Conservation (phyloP, 108 stramenopile genomes). For the Stephanodiscus minutulus region DNA sequence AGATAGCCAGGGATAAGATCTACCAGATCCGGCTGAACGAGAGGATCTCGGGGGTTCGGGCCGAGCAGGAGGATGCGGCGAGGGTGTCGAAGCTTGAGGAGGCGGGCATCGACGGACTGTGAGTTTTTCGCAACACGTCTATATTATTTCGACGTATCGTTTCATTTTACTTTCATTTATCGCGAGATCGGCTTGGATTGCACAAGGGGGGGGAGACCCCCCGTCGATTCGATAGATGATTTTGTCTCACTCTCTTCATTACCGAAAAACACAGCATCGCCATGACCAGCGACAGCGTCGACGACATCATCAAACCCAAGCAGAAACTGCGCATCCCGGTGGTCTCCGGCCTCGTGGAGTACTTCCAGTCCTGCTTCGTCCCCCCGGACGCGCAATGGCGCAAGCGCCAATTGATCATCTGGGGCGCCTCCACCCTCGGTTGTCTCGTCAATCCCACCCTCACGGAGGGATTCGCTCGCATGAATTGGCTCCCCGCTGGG, state of each 20-base stretch:
- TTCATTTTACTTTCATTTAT: not conserved
- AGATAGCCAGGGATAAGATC: slow-evolving; percentile 84
- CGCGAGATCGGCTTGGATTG: not conserved
- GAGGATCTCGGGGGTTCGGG: slow-evolving; percentile 61
- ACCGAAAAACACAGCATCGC: slow-evolving; percentile 20
- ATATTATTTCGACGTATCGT: not conserved
- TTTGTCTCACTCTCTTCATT: not conserved
- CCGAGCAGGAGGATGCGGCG: slow-evolving; percentile 57
- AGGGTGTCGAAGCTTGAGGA: slow-evolving; percentile 57
- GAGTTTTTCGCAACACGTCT: slow-evolving; percentile 11
- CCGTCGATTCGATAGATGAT: not conserved
- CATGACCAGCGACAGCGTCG: slow-evolving; percentile 39
- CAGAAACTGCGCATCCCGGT: slow-evolving; percentile 32
- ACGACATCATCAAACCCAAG: slow-evolving; percentile 63
- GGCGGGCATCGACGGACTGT: slow-evolving; percentile 51
- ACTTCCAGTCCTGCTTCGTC: slow-evolving; percentile 21
- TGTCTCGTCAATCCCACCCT: slow-evolving; percentile 69
- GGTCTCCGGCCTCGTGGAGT: slow-evolving; percentile 32
- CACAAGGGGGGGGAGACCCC: not conserved
- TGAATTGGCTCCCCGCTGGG: slow-evolving; percentile 77
- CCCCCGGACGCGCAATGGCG: slow-evolving; percentile 64
- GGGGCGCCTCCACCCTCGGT: slow-evolving; percentile 63
- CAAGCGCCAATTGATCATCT: slow-evolving; percentile 66
- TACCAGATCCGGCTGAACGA: slow-evolving; percentile 83
- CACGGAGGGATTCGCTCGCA: slow-evolving; percentile 57